Evolutionary conservation across 2,329 filamentous ascomycete genomes (phyloP).

Genomic region (Pseudonectria buxi): DNA sequence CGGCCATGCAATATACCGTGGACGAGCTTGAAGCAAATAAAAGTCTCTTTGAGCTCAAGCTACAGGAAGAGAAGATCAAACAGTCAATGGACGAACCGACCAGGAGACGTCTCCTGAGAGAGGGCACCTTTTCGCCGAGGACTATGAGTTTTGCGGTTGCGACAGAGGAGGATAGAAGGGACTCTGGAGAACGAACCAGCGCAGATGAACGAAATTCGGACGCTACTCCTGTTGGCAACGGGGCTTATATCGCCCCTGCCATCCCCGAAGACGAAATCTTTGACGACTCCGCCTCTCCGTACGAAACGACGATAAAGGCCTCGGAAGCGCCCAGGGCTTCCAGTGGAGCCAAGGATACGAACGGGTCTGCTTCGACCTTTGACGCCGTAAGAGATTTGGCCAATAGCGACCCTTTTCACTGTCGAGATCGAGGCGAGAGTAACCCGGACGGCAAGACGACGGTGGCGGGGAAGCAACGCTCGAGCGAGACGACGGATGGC

Average conservation of each 20-base stretch:
- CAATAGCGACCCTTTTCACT: slow-evolving; percentile 43
- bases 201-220: slow-evolving; percentile 14
- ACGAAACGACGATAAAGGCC: slow-evolving; percentile 18
- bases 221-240: slow-evolving; percentile 13
- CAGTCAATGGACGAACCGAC: slow-evolving; percentile 31
- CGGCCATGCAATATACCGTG: slow-evolving; percentile 76
- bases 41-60: slow-evolving; percentile 61
- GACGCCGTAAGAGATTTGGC: slow-evolving; percentile 42
- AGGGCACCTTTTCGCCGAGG: slow-evolving; percentile 39
- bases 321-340: slow-evolving; percentile 14
- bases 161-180: slow-evolving; percentile 20
- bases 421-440: slow-evolving; percentile 25
- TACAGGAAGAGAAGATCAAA: slow-evolving; percentile 56
- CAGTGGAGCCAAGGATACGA: slow-evolving; percentile 34
- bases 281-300: slow-evolving; percentile 20
- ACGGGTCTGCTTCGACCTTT: slow-evolving; percentile 38
- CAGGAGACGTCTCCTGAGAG: slow-evolving; percentile 28
- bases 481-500: slow-evolving; percentile 56
- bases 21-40: slow-evolving; percentile 76
- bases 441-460: slow-evolving; percentile 31
- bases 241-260: slow-evolving; percentile 14
- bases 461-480: slow-evolving; percentile 44
- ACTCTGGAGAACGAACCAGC: slow-evolving; percentile 10
- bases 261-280: slow-evolving; percentile 19
- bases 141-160: slow-evolving; percentile 35